phyloP scores from a whole-genome alignment of 31 red algal genomes.

The Odonthalia washingtoniensis region DNA sequence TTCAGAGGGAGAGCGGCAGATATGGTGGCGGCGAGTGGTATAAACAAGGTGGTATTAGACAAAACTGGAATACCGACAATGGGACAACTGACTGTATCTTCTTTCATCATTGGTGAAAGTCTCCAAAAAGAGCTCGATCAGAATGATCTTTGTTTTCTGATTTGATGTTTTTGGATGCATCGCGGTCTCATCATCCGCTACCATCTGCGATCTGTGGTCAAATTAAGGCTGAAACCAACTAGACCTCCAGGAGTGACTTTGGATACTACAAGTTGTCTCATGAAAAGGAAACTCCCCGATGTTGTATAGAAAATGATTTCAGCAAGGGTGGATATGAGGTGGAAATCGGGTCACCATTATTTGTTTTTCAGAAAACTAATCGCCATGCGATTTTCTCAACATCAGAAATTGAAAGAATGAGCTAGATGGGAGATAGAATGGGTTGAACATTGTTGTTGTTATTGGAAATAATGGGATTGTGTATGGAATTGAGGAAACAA shows the following conservation, averaged over 20 bases:
- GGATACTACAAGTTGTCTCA: constrained; percentile 56
- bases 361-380: constrained; percentile 51
- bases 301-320: constrained; percentile 69
- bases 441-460: constrained; percentile 77
- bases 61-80: constrained; percentile 96
- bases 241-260: background rate
- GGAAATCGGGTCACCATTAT: constrained; percentile 67
- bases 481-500: constrained; percentile 86
- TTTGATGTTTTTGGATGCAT: constrained; percentile 69
- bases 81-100: constrained; percentile 68
- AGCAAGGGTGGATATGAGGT: constrained; percentile 61
- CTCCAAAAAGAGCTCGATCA: constrained; percentile 19
- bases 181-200: constrained; percentile 84
- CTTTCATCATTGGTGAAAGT: constrained; percentile 37
- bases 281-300: constrained; percentile 79
- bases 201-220: constrained; percentile 78
- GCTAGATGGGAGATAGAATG: constrained; percentile 68
- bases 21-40: constrained; percentile 62
- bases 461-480: constrained; percentile 59
- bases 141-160: constrained; percentile 48
- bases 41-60: constrained; percentile 86
- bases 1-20: constrained; percentile 84
- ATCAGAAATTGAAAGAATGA: constrained; percentile 69
- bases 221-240: constrained; percentile 39
- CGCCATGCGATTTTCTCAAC: constrained; percentile 53